Evolutionary conservation across 352 stramenopile genomes (phyloP).

Genomic region (Globisporangium iwayamae): DNA sequence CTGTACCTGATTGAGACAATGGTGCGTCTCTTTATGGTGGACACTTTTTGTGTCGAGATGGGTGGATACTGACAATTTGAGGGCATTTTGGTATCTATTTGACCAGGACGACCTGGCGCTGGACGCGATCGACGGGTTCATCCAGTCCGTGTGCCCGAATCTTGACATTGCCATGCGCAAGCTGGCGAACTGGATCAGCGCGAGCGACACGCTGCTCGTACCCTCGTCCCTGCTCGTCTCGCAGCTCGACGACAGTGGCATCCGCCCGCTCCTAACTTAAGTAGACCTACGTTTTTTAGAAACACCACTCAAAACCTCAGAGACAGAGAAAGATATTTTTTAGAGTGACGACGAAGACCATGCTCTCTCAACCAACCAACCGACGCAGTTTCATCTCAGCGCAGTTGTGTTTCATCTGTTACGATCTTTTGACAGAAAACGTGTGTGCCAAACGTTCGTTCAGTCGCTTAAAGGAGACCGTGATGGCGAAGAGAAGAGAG

Average conservation of each 20-base stretch:
- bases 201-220: constrained; percentile 14
- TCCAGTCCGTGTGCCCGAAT: constrained; percentile 87
- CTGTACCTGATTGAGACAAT: constrained; percentile 87
- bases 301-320: too few species aligned
- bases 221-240: constrained; percentile 17
- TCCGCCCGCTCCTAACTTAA: constrained; percentile 13
- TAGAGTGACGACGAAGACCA: too few species aligned
- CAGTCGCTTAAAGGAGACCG: too few species aligned
- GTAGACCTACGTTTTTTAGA: neutral
- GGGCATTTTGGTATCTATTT: constrained; percentile 12
- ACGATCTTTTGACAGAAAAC: too few species aligned
- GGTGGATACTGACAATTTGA: neutral
- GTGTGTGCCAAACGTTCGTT: too few species aligned
- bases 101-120: constrained; percentile 57
- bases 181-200: constrained; percentile 62
- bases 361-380: too few species aligned
- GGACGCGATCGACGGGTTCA: constrained; percentile 78
- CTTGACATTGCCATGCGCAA: constrained; percentile 81
- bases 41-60: neutral
- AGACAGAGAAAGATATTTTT: too few species aligned
- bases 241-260: constrained; percentile 13
- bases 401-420: too few species aligned
- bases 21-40: constrained; percentile 33
- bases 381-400: too few species aligned
- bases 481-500: too few species aligned